phyloP scores from a whole-genome alignment of 1,284 basidiomycete species.

The Boletus sp. region DNA sequence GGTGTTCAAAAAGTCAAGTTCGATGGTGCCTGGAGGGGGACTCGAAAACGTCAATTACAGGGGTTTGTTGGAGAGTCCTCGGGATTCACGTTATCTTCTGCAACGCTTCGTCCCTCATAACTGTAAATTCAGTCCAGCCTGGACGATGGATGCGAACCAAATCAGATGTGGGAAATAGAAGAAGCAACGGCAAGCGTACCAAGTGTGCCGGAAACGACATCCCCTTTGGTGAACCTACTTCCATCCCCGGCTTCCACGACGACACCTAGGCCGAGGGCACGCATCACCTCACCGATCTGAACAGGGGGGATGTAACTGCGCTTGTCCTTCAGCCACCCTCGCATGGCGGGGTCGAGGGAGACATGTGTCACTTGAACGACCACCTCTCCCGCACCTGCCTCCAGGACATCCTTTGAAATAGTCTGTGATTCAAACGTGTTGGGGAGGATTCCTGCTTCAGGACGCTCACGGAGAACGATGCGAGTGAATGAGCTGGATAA shows the following conservation, averaged over 20 bases:
- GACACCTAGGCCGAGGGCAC: conserved; percentile 65
- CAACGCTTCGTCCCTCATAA: conserved; percentile 54
- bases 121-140: conserved; percentile 80
- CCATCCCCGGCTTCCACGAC: conserved; percentile 58
- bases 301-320: conserved; percentile 72
- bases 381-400: conserved; percentile 55
- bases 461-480: conserved; percentile 73
- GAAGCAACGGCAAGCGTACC: conserved; percentile 41
- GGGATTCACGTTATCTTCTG: conserved; percentile 40
- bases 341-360: conserved; percentile 83
- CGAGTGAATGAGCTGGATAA: conserved; percentile 48
- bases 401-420: conserved; percentile 48
- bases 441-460: conserved; percentile 58
- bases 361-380: conserved; percentile 73
- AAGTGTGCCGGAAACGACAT: conserved; percentile 55
- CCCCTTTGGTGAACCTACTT: conserved; percentile 57
- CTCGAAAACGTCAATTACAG: conserved; percentile 22
- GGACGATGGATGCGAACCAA: background rate
- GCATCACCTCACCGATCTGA: conserved; percentile 81
- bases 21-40: conserved; percentile 49
- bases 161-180: conserved; percentile 5
- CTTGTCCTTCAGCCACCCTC: conserved; percentile 71
- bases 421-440: conserved; percentile 68
- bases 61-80: background rate
- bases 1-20: conserved; percentile 75